Conservation (phyloP, 2,329 filamentous ascomycete genomes). For the Claviceps sp. region DNA sequence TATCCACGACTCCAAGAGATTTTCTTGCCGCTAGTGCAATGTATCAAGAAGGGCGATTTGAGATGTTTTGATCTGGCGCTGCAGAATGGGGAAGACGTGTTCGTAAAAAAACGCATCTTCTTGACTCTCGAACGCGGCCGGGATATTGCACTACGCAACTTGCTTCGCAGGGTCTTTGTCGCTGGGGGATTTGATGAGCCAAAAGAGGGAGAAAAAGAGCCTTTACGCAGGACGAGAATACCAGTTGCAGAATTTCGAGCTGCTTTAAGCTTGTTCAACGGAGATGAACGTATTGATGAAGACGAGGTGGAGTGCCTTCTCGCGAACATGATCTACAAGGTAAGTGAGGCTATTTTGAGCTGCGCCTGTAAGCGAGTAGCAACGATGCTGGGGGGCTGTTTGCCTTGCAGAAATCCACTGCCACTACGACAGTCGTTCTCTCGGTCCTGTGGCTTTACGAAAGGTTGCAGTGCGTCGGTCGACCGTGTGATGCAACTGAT, state of each 20-base stretch:
- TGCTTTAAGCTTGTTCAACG: conserved; percentile 62
- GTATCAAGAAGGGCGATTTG: conserved; percentile 74
- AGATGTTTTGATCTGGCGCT: conserved; percentile 74
- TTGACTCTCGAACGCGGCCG: conserved; percentile 84
- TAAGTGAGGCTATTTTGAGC: conserved; percentile 31
- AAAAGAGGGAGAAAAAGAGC: conserved; percentile 52
- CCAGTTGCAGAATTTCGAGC: conserved; percentile 74
- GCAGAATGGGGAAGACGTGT: conserved; percentile 72
- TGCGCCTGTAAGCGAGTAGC: neutral
- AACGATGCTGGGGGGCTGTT: neutral
- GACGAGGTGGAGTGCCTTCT: conserved; percentile 94
- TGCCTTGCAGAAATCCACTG: neutral
- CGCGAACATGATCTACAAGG: conserved; percentile 98
- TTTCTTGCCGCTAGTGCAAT: conserved; percentile 63
- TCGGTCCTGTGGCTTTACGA: neutral
- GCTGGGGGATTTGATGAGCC: conserved; percentile 67
- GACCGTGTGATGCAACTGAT: neutral
- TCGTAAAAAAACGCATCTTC: conserved; percentile 87
- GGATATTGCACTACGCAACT: conserved; percentile 82
- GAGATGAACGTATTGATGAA: conserved; percentile 54
- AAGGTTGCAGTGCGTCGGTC: neutral
- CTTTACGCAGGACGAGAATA: conserved; percentile 61
- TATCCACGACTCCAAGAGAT: conserved; percentile 66
- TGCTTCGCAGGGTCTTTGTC: conserved; percentile 83
- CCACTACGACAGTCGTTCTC: neutral